A percentile compares a stretch with the other conserved stretches of the same genome.
Conservation (phyloP, 805 yeast genomes). For the Suhomyces xylopsoci region DNA sequence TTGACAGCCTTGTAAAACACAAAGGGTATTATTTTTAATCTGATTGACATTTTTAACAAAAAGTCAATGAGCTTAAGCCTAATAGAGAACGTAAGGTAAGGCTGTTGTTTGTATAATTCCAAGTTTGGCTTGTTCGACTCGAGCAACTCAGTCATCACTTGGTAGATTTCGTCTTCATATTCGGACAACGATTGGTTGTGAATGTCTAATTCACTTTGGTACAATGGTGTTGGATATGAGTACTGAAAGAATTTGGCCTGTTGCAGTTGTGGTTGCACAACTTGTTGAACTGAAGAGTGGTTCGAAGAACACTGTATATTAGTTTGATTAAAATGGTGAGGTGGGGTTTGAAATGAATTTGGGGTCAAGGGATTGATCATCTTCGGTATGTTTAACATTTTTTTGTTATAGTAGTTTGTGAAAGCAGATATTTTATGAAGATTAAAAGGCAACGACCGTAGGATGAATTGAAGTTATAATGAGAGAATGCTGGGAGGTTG, state of each 20-base stretch:
- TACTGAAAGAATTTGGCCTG: conserved; percentile 32
- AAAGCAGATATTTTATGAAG: background rate
- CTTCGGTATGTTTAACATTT: conserved; percentile 5
- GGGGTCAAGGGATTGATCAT: conserved; percentile 7
- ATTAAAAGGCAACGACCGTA: background rate
- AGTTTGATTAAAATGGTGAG: conserved; percentile 1
- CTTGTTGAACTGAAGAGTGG: background rate
- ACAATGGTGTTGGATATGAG: conserved; percentile 50
- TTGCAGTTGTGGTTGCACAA: background rate
- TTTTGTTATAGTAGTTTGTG: background rate
- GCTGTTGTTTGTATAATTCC: conserved; percentile 75
- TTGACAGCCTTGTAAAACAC: conserved; percentile 66
- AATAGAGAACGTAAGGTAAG: conserved; percentile 73
- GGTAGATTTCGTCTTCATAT: conserved; percentile 50
- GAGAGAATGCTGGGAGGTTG: background rate
- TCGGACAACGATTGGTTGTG: conserved; percentile 49
- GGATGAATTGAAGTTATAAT: background rate
- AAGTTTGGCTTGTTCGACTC: conserved; percentile 45
- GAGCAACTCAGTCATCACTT: conserved; percentile 31
- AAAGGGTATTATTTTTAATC: conserved; percentile 65
- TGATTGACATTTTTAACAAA: conserved; percentile 63
- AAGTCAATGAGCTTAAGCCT: conserved; percentile 78
- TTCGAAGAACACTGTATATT: background rate
- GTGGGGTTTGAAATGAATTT: conserved; percentile 4
- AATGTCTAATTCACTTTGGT: conserved; percentile 45